phyloP scores from a whole-genome alignment of 106 monocot genomes.

The Acanthochlamys bracteata region DNA sequence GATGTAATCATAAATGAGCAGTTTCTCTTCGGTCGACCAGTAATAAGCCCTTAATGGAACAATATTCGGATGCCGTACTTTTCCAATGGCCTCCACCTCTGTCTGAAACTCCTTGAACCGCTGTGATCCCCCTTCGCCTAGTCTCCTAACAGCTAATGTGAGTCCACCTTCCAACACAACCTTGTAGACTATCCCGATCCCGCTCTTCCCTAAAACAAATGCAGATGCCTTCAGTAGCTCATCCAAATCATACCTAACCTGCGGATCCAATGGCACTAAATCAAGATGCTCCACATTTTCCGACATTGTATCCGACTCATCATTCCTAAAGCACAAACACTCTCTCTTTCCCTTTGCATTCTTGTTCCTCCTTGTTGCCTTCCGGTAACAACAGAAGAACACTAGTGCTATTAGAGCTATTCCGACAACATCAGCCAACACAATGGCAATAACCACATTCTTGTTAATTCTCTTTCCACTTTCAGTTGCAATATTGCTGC shows the following conservation, averaged over 20 bases:
- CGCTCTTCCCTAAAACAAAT: constrained; percentile 65
- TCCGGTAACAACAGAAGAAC: constrained; percentile 67
- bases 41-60: constrained; percentile 73
- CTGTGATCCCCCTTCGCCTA: constrained; percentile 68
- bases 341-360: constrained; percentile 25
- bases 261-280: constrained; percentile 38
- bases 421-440: constrained; percentile 52
- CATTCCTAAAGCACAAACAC: constrained; percentile 55
- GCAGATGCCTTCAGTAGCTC: constrained; percentile 71
- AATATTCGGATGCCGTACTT: constrained; percentile 54
- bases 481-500: not conserved
- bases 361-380: constrained; percentile 26
- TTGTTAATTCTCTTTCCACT: constrained; percentile 29
- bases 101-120: constrained; percentile 51
- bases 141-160: constrained; percentile 54
- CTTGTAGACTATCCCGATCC: constrained; percentile 65
- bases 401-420: constrained; percentile 55
- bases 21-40: constrained; percentile 82
- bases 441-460: constrained; percentile 38
- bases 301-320: constrained; percentile 31
- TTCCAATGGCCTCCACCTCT: constrained; percentile 58
- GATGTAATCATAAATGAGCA: constrained; percentile 76
- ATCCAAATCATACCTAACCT: constrained; percentile 41
- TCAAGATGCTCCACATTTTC: constrained; percentile 42
- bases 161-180: constrained; percentile 64